Base-by-base conservation (phyloP, 257 asterid genomes). In the Cynanchum wilfordii region DNA sequence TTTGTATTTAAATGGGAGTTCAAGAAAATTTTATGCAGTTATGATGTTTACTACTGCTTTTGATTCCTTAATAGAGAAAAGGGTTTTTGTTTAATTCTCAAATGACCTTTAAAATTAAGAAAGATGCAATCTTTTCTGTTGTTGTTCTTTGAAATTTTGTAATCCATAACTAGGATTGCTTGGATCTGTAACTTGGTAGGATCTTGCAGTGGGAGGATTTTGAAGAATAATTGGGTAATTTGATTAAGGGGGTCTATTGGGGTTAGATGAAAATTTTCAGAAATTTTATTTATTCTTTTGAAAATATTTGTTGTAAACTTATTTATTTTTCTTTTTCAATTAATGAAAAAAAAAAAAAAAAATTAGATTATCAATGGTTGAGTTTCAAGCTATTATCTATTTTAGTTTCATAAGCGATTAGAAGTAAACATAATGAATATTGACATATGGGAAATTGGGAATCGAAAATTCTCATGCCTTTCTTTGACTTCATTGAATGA, bases 101-200 rank as follows among this genome's bases (percentile, higher is more conserved):
- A 58, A 7, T 16, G 9, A 44, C 12, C 2, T 19, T 4, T 33
- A 49, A 52, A 36, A 9, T 4, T 55, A 0, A 30, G 22, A 49
- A 75, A 69, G 65, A 69, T 58, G 42, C 40, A 27, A 47, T 68
- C 45, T 68, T 42, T 75, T 68, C 45, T 16, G 10, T 27, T 66
- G 17, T 42, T 45, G 3, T n/a, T 22, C 10, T 75, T 65, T 54
- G 44, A 16, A 19, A 65, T 66, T 20, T 52, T 8, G 40, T 50
- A 16, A 19, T 25, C 27, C 49, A 6, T 15, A 38, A 55, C 36
- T 22, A 36, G 58, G 10, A 3, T 49, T 27, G 30, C 17, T 19
- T n/a, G 62, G 15, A 11, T 63, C 40, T 65, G 10, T 73, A 24
- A 49, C 8, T 38, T 49, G 50, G 65, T 33, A 24, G 30, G 51